phyloP scores from a whole-genome alignment of 305 asterid genomes.

The Andrographis paniculata region DNA sequence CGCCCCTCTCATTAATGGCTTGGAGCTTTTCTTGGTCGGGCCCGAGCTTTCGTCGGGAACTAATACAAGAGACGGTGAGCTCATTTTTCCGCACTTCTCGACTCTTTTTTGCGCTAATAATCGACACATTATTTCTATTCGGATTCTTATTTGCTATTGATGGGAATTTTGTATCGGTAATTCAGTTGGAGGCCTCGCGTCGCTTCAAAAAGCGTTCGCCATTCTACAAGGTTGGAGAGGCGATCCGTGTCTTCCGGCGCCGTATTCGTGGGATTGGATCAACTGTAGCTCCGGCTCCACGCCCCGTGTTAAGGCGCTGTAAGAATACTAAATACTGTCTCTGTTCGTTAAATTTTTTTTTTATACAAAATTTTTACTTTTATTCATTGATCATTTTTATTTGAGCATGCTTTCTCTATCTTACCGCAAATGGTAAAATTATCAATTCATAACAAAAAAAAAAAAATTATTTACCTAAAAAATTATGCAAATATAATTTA shows the following conservation, averaged over 20 bases:
- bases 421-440: no score
- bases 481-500: no score
- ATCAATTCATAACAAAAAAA: no score
- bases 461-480: no score
- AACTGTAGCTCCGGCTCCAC: constrained; percentile 36
- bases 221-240: constrained; percentile 47
- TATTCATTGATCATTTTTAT: not conserved
- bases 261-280: constrained; percentile 68
- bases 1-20: constrained; percentile 61
- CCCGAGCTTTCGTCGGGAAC: constrained; percentile 35
- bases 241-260: constrained; percentile 73
- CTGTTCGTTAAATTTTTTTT: no score
- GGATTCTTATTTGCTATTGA: no score
- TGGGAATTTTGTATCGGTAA: no score
- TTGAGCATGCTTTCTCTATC: no score
- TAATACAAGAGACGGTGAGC: constrained; percentile 39
- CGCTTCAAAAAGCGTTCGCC: constrained; percentile 27
- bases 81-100: not conserved
- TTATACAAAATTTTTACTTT: no score
- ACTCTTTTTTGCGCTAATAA: not conserved
- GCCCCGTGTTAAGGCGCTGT: constrained; percentile 76
- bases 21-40: constrained; percentile 43
- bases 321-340: no score
- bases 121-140: not conserved
- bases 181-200: constrained; percentile 39